phyloP scores from a whole-genome alignment of 2,329 filamentous ascomycete genomes.

The Podosphaera fusca region DNA sequence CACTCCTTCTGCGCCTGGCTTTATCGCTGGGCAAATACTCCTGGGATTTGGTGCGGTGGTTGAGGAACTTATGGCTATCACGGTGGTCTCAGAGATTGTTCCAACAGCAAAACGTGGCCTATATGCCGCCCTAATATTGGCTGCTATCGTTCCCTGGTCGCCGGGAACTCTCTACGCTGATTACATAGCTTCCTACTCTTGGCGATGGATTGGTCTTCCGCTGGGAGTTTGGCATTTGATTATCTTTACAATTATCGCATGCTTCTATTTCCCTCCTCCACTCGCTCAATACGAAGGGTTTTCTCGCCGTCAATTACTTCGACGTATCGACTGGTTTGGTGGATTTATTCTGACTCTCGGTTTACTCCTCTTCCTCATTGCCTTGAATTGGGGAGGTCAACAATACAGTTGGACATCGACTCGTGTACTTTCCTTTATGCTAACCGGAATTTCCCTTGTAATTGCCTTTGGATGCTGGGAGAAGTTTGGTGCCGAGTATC shows the following conservation, averaged over 20 bases:
- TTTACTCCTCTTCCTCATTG: conserved; percentile 27
- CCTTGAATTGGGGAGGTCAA: conserved; percentile 32
- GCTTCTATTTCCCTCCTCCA: conserved; percentile 31
- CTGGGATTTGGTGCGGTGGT: conserved; percentile 40
- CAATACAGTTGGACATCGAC: conserved; percentile 29
- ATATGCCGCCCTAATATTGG: conserved; percentile 35
- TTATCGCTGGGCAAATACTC: conserved; percentile 26
- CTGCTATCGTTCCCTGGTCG: conserved; percentile 37
- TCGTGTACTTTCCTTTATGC: conserved; percentile 29
- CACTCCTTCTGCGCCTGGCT: conserved; percentile 32
- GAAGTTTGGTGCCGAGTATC: conserved; percentile 24
- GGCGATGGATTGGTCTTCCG: conserved; percentile 31
- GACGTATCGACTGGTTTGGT: conserved; percentile 26
- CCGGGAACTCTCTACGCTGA: conserved; percentile 37
- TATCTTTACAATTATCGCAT: conserved; percentile 25
- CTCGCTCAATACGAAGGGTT: conserved; percentile 20
- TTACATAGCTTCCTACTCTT: conserved; percentile 24
- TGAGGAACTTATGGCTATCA: conserved; percentile 44
- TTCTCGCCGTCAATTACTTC: conserved; percentile 18
- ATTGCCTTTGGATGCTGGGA: conserved; percentile 29
- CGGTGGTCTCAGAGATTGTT: conserved; percentile 43
- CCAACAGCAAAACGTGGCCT: conserved; percentile 37
- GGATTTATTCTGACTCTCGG: conserved; percentile 26
- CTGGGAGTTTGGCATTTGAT: conserved; percentile 27
- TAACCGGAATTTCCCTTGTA: conserved; percentile 23